Conservation (phyloP, 805 yeast species). For the Wickerhamiella kurtzmanii region DNA sequence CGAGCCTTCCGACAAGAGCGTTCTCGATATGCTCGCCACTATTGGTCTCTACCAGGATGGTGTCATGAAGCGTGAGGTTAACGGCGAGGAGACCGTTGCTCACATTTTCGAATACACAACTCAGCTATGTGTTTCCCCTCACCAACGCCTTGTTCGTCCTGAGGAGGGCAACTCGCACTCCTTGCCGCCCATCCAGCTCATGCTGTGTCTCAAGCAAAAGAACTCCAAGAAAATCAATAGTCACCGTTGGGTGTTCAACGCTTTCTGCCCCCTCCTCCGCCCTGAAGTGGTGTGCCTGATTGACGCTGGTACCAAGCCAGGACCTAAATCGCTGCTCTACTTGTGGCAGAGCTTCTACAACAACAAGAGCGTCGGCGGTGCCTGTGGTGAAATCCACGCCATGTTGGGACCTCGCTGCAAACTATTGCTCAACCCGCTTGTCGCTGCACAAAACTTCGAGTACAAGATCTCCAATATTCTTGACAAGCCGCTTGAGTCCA, state of each 20-base stretch:
- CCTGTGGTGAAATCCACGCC: constrained; percentile 60
- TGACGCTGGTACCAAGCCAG: constrained; percentile 56
- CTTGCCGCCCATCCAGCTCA: constrained; percentile 48
- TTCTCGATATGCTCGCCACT: constrained; percentile 50
- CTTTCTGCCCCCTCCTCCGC: constrained; percentile 41
- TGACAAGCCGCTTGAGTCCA: constrained; percentile 53
- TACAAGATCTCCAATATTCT: constrained; percentile 54
- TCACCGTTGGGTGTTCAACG: constrained; percentile 59
- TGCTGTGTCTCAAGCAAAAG: constrained; percentile 47
- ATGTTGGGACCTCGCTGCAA: constrained; percentile 34
- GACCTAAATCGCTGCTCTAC: constrained; percentile 40
- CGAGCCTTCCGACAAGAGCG: constrained; percentile 48
- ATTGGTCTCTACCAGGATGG: constrained; percentile 58
- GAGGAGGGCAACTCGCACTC: constrained; percentile 34
- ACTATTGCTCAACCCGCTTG: constrained; percentile 41
- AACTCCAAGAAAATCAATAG: constrained; percentile 54
- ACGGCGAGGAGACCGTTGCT: constrained; percentile 47
- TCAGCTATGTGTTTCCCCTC: constrained; percentile 30
- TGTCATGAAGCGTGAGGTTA: constrained; percentile 44
- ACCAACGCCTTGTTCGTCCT: constrained; percentile 39
- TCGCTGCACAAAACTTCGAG: constrained; percentile 54
- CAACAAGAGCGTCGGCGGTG: constrained; percentile 50
- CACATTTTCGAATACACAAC: constrained; percentile 58
- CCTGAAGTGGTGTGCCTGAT: constrained; percentile 45
- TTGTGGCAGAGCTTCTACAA: constrained; percentile 52